Conservation (phyloP, 2,329 filamentous ascomycete genomes). For the Claviceps fusiformis region DNA sequence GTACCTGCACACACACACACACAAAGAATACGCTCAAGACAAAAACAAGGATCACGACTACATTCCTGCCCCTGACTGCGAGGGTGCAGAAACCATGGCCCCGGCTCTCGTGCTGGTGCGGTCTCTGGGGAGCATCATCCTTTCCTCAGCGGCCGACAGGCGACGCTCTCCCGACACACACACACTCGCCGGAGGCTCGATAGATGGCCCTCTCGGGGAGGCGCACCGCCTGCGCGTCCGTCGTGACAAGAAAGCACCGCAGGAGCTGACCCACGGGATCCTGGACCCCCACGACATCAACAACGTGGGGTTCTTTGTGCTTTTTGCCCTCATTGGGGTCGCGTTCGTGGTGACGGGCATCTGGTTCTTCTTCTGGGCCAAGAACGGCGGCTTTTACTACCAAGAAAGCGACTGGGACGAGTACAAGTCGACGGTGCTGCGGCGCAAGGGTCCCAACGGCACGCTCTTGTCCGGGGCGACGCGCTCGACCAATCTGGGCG, state of each 20-base stretch:
- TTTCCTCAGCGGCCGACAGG: too few relatives aligned
- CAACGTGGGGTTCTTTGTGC: conserved; percentile 62
- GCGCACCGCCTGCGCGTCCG: conserved; percentile 28
- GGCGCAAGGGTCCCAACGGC: conserved; percentile 80
- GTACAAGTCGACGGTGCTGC: conserved; percentile 88
- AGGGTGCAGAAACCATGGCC: conserved; percentile 19
- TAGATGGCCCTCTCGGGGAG: conserved; percentile 4
- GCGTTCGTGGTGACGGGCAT: conserved; percentile 62
- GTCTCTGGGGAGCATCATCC: too few relatives aligned
- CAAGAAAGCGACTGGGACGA: conserved; percentile 86
- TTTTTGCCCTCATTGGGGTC: conserved; percentile 75
- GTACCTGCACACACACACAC: too few relatives aligned
- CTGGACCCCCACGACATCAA: conserved; percentile 44
- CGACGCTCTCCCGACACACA: too few relatives aligned
- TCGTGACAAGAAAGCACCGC: conserved; percentile 13
- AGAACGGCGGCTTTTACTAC: conserved; percentile 88
- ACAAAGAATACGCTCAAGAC: too few relatives aligned
- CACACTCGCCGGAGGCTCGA: too few relatives aligned
- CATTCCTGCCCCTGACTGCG: too few relatives aligned
- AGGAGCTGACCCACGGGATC: conserved; percentile 32
- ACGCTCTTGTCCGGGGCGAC: conserved; percentile 74
- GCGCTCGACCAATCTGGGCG: conserved; percentile 70
- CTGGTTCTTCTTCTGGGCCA: conserved; percentile 99
- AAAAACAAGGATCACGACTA: too few relatives aligned
- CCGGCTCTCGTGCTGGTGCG: conserved; percentile 21